Percentiles rank a stretch among this genome's conserved stretches.
Evolutionary conservation across 345 rosid species (phyloP).

Genomic region (Melastoma malabathricum): DNA sequence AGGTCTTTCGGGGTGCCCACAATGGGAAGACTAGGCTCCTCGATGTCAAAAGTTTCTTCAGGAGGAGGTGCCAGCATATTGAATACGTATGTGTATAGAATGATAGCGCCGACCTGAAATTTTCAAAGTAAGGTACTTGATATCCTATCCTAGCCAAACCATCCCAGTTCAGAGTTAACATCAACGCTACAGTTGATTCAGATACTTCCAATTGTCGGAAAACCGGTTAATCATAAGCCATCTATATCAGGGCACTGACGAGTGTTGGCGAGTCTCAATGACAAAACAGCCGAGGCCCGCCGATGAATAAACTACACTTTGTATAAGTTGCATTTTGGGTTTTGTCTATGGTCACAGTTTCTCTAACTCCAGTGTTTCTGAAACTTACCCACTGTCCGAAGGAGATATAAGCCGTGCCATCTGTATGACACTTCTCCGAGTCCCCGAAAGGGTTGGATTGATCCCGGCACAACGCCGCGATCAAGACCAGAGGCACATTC

Average conservation of each 20-base stretch:
- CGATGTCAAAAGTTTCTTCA: slow-evolving; percentile 68
- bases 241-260: no score
- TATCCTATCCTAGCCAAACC: no score
- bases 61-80: slow-evolving; percentile 90
- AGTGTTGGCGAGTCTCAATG: no score
- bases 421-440: slow-evolving; percentile 55
- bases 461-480: slow-evolving; percentile 88
- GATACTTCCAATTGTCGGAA: no score
- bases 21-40: slow-evolving; percentile 36
- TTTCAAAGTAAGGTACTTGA: slow-evolving; percentile 7
- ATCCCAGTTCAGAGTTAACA: no score
- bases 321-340: no score
- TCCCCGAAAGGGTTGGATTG: slow-evolving; percentile 79
- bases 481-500: slow-evolving; percentile 90
- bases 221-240: no score
- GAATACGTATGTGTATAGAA: slow-evolving; percentile 89
- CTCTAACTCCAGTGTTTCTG: neutral
- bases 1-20: slow-evolving; percentile 34
- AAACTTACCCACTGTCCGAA: slow-evolving; percentile 91
- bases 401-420: slow-evolving; percentile 94
- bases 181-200: no score
- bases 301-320: no score
- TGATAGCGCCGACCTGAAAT: slow-evolving; percentile 88
- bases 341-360: no score
- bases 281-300: no score